Evolutionary conservation across 768 basidiomycete genomes (phyloP).

Genomic region (Cytidiella melzeri): DNA sequence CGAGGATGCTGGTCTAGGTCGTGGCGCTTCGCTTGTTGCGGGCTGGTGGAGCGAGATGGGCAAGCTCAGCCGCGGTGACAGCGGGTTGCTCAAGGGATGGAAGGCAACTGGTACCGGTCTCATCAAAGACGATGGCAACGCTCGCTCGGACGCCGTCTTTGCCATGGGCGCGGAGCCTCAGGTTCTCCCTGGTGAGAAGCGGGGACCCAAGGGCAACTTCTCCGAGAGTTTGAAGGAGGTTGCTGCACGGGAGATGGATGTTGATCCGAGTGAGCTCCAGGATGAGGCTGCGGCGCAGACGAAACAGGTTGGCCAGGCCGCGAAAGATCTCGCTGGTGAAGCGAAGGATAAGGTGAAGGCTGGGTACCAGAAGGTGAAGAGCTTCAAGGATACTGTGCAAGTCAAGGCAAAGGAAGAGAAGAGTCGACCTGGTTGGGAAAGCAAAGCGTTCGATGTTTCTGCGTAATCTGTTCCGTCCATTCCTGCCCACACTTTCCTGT

Average conservation of each 20-base stretch:
- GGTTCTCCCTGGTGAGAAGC: constrained; percentile 61
- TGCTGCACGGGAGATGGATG: constrained; percentile 24
- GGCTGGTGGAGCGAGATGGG: constrained; percentile 71
- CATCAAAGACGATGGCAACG: constrained; percentile 42
- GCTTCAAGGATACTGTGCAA: constrained; percentile 28
- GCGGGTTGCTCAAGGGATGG: constrained; percentile 37
- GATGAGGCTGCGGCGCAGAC: constrained; percentile 18
- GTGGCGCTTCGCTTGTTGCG: constrained; percentile 43
- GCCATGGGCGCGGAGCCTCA: constrained; percentile 74
- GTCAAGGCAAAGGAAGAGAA: constrained; percentile 29
- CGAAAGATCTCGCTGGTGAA: constrained; percentile 19
- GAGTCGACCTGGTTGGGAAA: constrained; percentile 30
- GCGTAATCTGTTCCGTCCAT: background rate
- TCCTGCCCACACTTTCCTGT: too few species aligned
- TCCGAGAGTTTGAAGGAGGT: constrained; percentile 36
- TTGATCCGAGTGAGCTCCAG: constrained; percentile 22
- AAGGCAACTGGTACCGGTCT: constrained; percentile 59
- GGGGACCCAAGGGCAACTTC: constrained; percentile 54
- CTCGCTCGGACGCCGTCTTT: constrained; percentile 31
- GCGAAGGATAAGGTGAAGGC: constrained; percentile 24
- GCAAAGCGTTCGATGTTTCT: constrained; percentile 29
- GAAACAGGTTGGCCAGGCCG: constrained; percentile 16
- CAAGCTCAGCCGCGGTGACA: constrained; percentile 36
- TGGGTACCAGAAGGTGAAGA: constrained; percentile 20
- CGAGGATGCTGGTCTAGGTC: constrained; percentile 51